Conservation (phyloP, 768 basidiomycete genomes). For the Baorangia bicolor region DNA sequence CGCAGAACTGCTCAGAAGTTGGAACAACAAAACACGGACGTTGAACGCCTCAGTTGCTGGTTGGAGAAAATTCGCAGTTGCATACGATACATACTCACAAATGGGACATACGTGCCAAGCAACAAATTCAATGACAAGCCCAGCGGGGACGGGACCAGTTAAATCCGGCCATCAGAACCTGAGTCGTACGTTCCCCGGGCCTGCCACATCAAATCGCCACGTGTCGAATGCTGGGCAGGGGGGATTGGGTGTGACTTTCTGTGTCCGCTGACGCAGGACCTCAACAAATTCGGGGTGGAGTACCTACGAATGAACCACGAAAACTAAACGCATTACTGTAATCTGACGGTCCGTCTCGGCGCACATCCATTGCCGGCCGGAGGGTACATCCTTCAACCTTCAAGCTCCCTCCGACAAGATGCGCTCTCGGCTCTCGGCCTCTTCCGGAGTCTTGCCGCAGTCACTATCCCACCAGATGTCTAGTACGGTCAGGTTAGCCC, state of each 20-base stretch:
- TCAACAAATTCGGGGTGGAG: neutral
- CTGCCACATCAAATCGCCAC: neutral
- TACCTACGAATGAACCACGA: neutral
- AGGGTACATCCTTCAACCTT: too few relatives aligned
- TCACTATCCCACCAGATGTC: too few relatives aligned
- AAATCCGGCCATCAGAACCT: neutral
- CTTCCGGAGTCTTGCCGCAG: too few relatives aligned
- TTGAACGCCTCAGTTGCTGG: conserved; percentile 9
- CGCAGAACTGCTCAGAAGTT: neutral
- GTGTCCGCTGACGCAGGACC: neutral
- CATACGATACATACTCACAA: neutral
- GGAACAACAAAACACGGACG: neutral
- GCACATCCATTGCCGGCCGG: neutral
- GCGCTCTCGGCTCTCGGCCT: too few relatives aligned
- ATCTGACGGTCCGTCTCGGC: neutral
- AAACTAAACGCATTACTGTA: neutral
- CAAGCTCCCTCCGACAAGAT: too few relatives aligned
- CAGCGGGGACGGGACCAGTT: neutral
- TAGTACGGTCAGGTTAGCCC: too few relatives aligned
- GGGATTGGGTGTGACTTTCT: neutral
- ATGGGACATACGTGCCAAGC: neutral
- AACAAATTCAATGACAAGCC: too few relatives aligned
- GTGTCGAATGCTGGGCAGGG: conserved; percentile 1
- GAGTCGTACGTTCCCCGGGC: neutral
- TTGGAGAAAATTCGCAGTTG: neutral